phyloP scores from a whole-genome alignment of 2,329 filamentous ascomycete genomes.

The Alternaria incomplexa region DNA sequence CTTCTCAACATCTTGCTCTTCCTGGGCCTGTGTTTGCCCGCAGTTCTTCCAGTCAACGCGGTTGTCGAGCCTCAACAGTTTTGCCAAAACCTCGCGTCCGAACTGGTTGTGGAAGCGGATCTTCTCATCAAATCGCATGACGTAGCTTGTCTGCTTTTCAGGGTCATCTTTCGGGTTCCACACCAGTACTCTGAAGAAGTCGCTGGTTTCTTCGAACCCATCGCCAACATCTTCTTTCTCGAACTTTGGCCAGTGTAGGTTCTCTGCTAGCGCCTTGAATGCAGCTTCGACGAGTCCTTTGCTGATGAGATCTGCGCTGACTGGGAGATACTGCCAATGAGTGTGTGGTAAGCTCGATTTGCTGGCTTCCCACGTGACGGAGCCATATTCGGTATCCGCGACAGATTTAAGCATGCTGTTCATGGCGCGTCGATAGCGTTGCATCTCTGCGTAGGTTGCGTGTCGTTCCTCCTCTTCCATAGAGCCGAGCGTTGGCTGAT shows the following conservation, averaged over 20 bases:
- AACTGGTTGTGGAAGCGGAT: constrained; percentile 91
- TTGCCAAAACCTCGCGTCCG: constrained; percentile 84
- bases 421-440: constrained; percentile 74
- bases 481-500: constrained; percentile 74
- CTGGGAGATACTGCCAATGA: constrained; percentile 92
- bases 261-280: constrained; percentile 88
- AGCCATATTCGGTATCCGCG: constrained; percentile 68
- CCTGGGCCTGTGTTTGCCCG: constrained; percentile 76
- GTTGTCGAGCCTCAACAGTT: constrained; percentile 79
- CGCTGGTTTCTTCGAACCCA: constrained; percentile 50
- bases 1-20: constrained; percentile 75
- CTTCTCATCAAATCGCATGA: constrained; percentile 74
- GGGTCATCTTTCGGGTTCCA: constrained; percentile 64
- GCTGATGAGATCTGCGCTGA: constrained; percentile 70
- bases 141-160: constrained; percentile 71
- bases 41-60: constrained; percentile 87
- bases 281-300: constrained; percentile 83
- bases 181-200: constrained; percentile 85
- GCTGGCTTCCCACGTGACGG: constrained; percentile 92
- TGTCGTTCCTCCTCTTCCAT: constrained; percentile 66
- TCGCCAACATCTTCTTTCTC: constrained; percentile 50
- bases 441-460: constrained; percentile 80
- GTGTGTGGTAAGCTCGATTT: constrained; percentile 80
- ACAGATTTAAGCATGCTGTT: constrained; percentile 73
- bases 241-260: constrained; percentile 66